phyloP scores from a whole-genome alignment of 495 filamentous ascomycete genomes.

The Aspergillus ostianus region DNA sequence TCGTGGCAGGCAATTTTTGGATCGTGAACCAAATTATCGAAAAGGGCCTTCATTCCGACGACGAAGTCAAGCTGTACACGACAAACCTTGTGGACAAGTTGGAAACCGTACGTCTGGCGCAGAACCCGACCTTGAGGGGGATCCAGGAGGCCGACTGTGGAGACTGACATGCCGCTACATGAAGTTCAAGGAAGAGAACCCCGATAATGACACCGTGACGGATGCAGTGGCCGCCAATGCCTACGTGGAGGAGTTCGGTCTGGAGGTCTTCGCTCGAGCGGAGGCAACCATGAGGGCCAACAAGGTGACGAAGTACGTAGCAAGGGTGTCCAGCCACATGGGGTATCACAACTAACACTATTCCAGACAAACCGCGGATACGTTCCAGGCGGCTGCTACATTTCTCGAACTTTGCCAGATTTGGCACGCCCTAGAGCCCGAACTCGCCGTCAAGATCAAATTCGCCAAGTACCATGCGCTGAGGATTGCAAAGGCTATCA shows the following conservation, averaged over 20 bases:
- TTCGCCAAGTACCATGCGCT: conserved; percentile 95
- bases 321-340: neutral
- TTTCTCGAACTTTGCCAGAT: conserved; percentile 87
- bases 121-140: neutral
- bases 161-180: conserved; percentile 12
- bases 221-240: conserved; percentile 85
- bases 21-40: conserved; percentile 88
- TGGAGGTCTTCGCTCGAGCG: conserved; percentile 81
- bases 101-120: conserved; percentile 61
- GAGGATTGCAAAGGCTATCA: conserved; percentile 85
- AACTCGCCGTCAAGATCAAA: conserved; percentile 83
- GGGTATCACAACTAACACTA: conserved; percentile 17
- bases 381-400: conserved; percentile 84
- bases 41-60: conserved; percentile 72
- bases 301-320: conserved; percentile 74
- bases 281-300: conserved; percentile 78
- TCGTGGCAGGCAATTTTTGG: conserved; percentile 75
- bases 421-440: conserved; percentile 72
- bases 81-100: conserved; percentile 86
- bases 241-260: conserved; percentile 90
- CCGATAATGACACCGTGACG: conserved; percentile 67
- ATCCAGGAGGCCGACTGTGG: neutral
- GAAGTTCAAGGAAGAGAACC: conserved; percentile 65
- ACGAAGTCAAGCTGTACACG: conserved; percentile 75
- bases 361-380: conserved; percentile 83